A percentile compares a stretch with the other conserved stretches of the same genome.
These are phyloP conservation scores for Zizania latifolia DNA, from an alignment of 176 grass and related monocot genomes.

Conservation along the genomic window DNA sequence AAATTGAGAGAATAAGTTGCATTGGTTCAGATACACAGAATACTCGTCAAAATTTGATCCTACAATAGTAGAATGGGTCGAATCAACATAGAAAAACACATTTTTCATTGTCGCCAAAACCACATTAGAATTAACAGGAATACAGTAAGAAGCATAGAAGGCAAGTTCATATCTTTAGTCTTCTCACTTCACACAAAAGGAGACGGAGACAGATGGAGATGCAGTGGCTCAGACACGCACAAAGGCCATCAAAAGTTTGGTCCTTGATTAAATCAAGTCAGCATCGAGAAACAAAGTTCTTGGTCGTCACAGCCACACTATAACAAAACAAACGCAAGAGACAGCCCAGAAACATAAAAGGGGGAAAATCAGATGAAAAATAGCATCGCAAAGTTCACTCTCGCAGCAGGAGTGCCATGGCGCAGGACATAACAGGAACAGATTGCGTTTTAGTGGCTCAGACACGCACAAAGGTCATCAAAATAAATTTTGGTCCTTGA, in stretches of 20 bases:
- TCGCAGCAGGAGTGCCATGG: not conserved
- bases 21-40: constrained; percentile 45
- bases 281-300: constrained; percentile 41
- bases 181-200: not conserved
- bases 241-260: constrained; percentile 36
- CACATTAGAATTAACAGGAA: not conserved
- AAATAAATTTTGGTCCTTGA: constrained; percentile 23
- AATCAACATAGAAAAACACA: constrained; percentile 37
- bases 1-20: not conserved
- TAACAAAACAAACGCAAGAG: not conserved
- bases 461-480: constrained; percentile 56
- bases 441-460: constrained; percentile 27
- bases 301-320: constrained; percentile 40
- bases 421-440: not conserved
- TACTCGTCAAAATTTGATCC: constrained; percentile 40
- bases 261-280: constrained; percentile 39
- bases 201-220: not conserved
- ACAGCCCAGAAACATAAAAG: no score
- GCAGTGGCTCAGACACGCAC: constrained; percentile 42
- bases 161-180: not conserved
- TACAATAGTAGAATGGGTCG: constrained; percentile 12
- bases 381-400: not conserved
- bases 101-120: constrained; percentile 22
- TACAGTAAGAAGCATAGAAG: not conserved
- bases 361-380: no score